Conservation (phyloP, 2,329 filamentous ascomycete species). For the Onygenales sp. region DNA sequence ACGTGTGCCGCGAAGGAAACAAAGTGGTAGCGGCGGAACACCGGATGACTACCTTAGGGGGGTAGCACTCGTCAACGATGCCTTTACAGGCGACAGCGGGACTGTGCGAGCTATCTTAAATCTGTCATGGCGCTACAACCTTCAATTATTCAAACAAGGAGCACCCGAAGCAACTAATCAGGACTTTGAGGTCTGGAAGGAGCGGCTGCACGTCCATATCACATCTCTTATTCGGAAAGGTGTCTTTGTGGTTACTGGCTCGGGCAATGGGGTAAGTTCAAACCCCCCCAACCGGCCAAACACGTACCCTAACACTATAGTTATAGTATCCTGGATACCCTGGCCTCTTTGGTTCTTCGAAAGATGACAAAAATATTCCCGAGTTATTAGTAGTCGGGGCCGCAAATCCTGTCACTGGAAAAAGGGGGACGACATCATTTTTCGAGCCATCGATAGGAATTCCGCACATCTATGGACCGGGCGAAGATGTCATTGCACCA, state of each 20-base stretch:
- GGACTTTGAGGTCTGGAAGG: background rate
- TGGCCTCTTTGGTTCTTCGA: constrained; percentile 1
- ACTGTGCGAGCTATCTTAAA: constrained; percentile 4
- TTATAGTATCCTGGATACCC: constrained; percentile 2
- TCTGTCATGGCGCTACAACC: constrained; percentile 1
- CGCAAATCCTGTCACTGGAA: background rate
- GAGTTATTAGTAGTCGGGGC: constrained; percentile 7
- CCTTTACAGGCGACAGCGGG: background rate
- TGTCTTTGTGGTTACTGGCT: constrained; percentile 7
- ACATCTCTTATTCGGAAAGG: constrained; percentile 4
- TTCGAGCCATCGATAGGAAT: background rate
- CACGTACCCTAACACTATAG: background rate
- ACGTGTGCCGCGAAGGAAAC: constrained; percentile 3
- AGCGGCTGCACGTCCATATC: background rate
- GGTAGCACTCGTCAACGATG: constrained; percentile 1
- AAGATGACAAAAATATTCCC: background rate
- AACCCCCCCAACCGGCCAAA: background rate
- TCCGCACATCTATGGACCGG: constrained; percentile 7
- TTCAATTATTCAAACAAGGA: background rate
- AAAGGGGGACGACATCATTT: background rate
- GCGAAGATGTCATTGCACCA: background rate
- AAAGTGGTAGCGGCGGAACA: background rate
- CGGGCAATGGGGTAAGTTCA: constrained; percentile 5
- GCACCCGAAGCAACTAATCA: background rate
- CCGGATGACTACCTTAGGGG: background rate